Percentiles rank a stretch among this genome's conserved stretches.
These are phyloP conservation scores for Stropharia rugosoannulata DNA, from an alignment of 768 basidiomycete species.

Conservation along the genomic window DNA sequence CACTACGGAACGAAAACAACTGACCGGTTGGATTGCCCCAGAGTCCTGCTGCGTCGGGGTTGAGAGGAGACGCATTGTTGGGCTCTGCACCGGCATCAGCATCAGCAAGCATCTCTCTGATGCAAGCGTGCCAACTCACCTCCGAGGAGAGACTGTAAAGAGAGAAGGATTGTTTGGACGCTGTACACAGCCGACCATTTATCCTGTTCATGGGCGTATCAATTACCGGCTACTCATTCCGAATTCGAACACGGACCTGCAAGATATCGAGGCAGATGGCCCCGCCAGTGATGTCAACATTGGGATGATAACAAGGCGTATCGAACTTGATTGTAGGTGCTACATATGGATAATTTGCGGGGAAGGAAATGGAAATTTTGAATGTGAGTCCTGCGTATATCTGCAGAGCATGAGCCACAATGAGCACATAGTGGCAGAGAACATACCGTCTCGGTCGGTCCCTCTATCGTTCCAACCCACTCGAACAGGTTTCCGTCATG, in stretches of 20 bases:
- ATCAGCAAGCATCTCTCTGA: constrained; percentile 2
- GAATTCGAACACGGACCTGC: constrained; percentile 48
- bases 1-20: constrained; percentile 12
- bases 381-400: constrained; percentile 80
- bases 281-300: constrained; percentile 77
- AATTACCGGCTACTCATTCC: background rate
- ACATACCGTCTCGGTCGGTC: constrained; percentile 72
- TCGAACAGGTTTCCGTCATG: constrained; percentile 86
- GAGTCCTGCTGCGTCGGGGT: constrained; percentile 79
- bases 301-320: constrained; percentile 89
- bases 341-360: constrained; percentile 85
- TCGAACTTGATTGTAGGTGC: constrained; percentile 86
- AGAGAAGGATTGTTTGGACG: constrained; percentile 86
- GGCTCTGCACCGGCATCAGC: constrained; percentile 54
- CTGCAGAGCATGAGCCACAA: constrained; percentile 29
- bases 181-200: constrained; percentile 95
- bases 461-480: constrained; percentile 89
- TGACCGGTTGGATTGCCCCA: constrained; percentile 75
- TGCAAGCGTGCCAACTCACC: constrained; percentile 45
- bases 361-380: constrained; percentile 84
- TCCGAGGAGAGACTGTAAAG: constrained; percentile 84
- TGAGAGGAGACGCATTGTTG: constrained; percentile 90
- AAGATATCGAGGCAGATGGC: constrained; percentile 88
- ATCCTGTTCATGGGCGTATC: constrained; percentile 46
- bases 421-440: background rate